Base-by-base conservation (phyloP, 768 basidiomycete species). In the Russula sp. region DNA sequence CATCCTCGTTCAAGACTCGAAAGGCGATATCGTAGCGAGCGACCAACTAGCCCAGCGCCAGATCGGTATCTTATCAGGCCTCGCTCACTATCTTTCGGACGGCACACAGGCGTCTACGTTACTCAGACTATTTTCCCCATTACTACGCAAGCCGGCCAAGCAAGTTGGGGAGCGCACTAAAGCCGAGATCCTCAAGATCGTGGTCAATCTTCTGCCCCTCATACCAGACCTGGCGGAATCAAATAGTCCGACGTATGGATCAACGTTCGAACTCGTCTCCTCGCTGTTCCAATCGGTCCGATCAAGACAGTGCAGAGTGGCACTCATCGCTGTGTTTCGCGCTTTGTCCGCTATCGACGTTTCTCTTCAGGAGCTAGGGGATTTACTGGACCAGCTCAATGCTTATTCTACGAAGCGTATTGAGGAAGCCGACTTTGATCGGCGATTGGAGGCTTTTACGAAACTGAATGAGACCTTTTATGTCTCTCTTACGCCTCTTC, bases 371-470 rank as follows among this genome's bases (percentile, higher is more conserved):
- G 61, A 69, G 37, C 62, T 91, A 1, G 80, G 86, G 1, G 72
- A 77, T 7, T 73, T 94, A 5, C 69, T 93, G 58, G 81, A 80
- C 8, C 79, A 79, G 0, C 78, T 98, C 66, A 98, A 98, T 69
- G 86, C 96, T 0, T 99, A 87, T 71, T 96, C 94, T 0, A 73
- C 73, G 1, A 88, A 85, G 68, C 82, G 94, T 7, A 73, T 94
- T 39, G 93, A 96, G 61, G 94, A 98, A 70, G 91, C 94, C 2
- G 93, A 98, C 73, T 98, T 97, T 67, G 91, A 95, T 61, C 81
- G 84, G 34, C 87, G 97, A 2, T 77, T 98, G 2, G 72, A 74
- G 1, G 94, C 91, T 0, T 97, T 92, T 74, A 77, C 82, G 0
- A 71, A 71, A 13, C 75, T 98, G 54, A 96, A 94, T 72, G 93